Evolutionary conservation across 768 basidiomycete genomes (phyloP).

Genomic region (Coprinopsis cinerea): DNA sequence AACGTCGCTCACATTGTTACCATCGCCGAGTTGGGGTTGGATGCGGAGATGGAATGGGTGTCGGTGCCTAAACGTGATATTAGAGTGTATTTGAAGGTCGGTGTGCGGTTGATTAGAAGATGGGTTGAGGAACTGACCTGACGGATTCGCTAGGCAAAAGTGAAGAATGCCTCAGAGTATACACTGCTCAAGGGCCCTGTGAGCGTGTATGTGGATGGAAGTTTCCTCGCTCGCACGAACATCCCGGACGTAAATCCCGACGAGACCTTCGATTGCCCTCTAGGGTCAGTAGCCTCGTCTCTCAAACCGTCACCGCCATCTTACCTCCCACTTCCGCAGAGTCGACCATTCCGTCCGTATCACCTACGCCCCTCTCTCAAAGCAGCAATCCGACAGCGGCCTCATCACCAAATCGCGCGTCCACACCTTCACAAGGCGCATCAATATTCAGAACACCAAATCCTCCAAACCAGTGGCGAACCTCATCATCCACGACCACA

Average conservation of each 20-base stretch:
- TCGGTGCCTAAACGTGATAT: slow-evolving; percentile 32
- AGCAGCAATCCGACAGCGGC: slow-evolving; percentile 27
- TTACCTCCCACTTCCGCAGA: slow-evolving; percentile 18
- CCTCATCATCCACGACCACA: slow-evolving; percentile 34
- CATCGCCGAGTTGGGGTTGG: slow-evolving; percentile 28
- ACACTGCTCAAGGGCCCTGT: slow-evolving; percentile 42
- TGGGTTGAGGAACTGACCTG: slow-evolving; percentile 14
- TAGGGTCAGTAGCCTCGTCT: slow-evolving; percentile 29
- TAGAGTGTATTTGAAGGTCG: slow-evolving; percentile 33
- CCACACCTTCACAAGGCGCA: slow-evolving; percentile 30
- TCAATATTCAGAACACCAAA: slow-evolving; percentile 38
- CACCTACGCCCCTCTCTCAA: slow-evolving; percentile 33
- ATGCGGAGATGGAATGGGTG: slow-evolving; percentile 37
- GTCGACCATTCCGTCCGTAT: slow-evolving; percentile 36
- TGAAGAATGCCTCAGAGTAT: slow-evolving; percentile 51
- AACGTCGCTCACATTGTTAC: slow-evolving; percentile 36
- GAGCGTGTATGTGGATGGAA: slow-evolving; percentile 51
- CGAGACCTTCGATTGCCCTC: slow-evolving; percentile 40
- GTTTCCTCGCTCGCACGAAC: slow-evolving; percentile 44
- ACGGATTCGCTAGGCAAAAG: slow-evolving; percentile 42
- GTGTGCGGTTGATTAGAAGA: neutral
- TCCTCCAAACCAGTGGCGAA: slow-evolving; percentile 21
- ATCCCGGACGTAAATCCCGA: slow-evolving; percentile 37
- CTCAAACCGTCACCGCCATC: slow-evolving; percentile 28
- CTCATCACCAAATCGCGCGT: slow-evolving; percentile 29